phyloP scores from a whole-genome alignment of 352 stramenopile genomes.

The Aphanomyces stellatus region DNA sequence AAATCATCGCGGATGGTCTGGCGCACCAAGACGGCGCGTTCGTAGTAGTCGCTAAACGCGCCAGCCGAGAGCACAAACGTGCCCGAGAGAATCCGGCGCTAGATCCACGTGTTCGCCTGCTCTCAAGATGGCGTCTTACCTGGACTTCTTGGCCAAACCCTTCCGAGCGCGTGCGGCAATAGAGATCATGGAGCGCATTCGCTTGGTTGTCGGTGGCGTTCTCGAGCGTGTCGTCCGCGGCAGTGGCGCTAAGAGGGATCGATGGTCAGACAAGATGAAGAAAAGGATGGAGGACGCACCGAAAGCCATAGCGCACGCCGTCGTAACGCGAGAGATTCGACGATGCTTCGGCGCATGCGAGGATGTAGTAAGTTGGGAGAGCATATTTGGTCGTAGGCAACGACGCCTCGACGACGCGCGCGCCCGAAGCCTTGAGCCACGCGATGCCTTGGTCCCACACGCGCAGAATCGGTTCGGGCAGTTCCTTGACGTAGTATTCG shows the following conservation, averaged over 20 bases:
- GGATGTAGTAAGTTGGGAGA: constrained; percentile 97
- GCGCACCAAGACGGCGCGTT: constrained; percentile 70
- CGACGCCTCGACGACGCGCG: constrained; percentile 65
- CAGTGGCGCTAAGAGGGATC: too few species aligned
- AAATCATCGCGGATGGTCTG: constrained; percentile 77
- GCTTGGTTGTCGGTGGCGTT: constrained; percentile 38
- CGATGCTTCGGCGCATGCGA: constrained; percentile 95
- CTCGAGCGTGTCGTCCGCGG: not conserved
- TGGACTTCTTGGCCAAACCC: constrained; percentile 90
- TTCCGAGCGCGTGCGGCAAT: constrained; percentile 77
- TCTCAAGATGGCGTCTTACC: constrained; percentile 25
- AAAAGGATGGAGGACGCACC: not conserved
- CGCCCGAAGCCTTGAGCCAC: constrained; percentile 56
- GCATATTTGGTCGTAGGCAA: constrained; percentile 77
- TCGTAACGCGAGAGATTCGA: constrained; percentile 98
- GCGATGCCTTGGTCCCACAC: constrained; percentile 78
- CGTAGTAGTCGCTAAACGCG: constrained; percentile 86
- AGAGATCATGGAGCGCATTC: constrained; percentile 76
- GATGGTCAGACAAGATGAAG: too few species aligned
- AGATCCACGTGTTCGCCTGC: not conserved
- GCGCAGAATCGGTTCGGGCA: constrained; percentile 69
- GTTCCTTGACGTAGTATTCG: constrained; percentile 93
- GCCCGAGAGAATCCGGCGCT: constrained; percentile 86
- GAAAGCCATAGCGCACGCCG: constrained; percentile 87
- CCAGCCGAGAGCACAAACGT: constrained; percentile 84